Evolutionary conservation across 148 eudicot species (phyloP).

Genomic region (Nepenthes mirabilis): DNA sequence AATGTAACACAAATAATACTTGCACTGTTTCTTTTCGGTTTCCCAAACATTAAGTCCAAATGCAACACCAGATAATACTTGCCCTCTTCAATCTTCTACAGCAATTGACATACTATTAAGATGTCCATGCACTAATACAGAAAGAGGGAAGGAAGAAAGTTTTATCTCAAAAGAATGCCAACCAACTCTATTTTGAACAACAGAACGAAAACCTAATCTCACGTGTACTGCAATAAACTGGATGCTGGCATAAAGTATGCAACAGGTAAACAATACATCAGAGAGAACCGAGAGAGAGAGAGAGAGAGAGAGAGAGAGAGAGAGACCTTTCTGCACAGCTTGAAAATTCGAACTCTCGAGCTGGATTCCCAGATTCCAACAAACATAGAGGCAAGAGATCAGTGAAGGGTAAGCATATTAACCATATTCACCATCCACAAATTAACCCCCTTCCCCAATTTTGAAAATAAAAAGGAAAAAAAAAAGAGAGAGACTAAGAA

Average conservation of each 20-base stretch:
- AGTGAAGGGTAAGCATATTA: not conserved
- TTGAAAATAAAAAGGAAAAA: not conserved
- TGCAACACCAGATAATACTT: too few relatives aligned
- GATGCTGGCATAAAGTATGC: not conserved
- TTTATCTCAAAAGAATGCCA: too few relatives aligned
- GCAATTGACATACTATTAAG: too few relatives aligned
- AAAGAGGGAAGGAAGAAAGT: too few relatives aligned
- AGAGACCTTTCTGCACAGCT: constrained; percentile 27
- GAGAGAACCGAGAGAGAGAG: constrained; percentile 2
- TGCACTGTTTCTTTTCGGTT: too few relatives aligned
- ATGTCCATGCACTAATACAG: too few relatives aligned
- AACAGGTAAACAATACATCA: not conserved
- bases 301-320: constrained; percentile 2
- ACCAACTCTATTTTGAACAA: too few relatives aligned
- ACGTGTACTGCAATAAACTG: not conserved
- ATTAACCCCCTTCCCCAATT: too few relatives aligned
- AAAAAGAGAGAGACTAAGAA: not conserved
- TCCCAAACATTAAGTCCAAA: too few relatives aligned
- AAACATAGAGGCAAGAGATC: not conserved
- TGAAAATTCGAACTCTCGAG: constrained; percentile 13
- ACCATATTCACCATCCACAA: too few relatives aligned
- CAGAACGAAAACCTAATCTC: not conserved
- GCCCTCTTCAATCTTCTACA: too few relatives aligned
- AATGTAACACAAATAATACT: too few relatives aligned
- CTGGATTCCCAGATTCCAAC: constrained; percentile 19